These are phyloP conservation scores for Nematocida sp. DNA, from an alignment of 371 early-diverging fungal species.

Conservation along the genomic window DNA sequence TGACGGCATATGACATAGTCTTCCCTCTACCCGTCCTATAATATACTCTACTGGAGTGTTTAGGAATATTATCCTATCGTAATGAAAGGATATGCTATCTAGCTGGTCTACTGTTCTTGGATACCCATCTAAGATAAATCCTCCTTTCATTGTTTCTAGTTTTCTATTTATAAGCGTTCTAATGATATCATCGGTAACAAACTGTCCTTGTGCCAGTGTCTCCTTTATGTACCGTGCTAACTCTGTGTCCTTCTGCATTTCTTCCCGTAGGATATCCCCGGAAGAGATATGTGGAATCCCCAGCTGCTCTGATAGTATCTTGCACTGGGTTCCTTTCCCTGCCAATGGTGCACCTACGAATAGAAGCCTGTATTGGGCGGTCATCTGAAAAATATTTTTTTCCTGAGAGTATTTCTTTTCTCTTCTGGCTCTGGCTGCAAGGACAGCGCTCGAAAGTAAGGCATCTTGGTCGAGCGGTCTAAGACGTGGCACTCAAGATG, in stretches of 20 bases:
- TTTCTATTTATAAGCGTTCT: conserved; percentile 82
- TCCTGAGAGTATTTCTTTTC: not conserved
- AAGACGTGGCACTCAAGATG: conserved; percentile 66
- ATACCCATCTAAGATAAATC: conserved; percentile 99
- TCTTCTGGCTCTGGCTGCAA: not conserved
- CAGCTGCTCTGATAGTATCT: conserved; percentile 70
- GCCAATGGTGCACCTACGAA: conserved; percentile 74
- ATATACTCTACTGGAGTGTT: conserved; percentile 36
- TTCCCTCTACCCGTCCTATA: conserved; percentile 23
- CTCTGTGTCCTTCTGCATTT: conserved; percentile 77
- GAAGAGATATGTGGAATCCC: conserved; percentile 91
- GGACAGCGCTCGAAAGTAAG: not conserved
- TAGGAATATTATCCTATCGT: conserved; percentile 28
- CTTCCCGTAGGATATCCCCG: conserved; percentile 94
- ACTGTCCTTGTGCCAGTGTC: conserved; percentile 84
- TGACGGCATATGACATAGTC: conserved; percentile 26
- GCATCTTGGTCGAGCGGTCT: conserved; percentile 66
- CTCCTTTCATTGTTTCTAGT: conserved; percentile 79
- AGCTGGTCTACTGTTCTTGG: conserved; percentile 95
- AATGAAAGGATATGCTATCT: conserved; percentile 71
- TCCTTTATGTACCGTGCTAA: conserved; percentile 75
- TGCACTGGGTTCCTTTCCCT: conserved; percentile 92
- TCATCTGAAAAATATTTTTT: conserved; percentile 12
- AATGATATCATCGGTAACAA: conserved; percentile 93
- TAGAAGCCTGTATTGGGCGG: conserved; percentile 27